phyloP scores from a whole-genome alignment of 2,329 filamentous ascomycete genomes.

The Ascomycota sp. region DNA sequence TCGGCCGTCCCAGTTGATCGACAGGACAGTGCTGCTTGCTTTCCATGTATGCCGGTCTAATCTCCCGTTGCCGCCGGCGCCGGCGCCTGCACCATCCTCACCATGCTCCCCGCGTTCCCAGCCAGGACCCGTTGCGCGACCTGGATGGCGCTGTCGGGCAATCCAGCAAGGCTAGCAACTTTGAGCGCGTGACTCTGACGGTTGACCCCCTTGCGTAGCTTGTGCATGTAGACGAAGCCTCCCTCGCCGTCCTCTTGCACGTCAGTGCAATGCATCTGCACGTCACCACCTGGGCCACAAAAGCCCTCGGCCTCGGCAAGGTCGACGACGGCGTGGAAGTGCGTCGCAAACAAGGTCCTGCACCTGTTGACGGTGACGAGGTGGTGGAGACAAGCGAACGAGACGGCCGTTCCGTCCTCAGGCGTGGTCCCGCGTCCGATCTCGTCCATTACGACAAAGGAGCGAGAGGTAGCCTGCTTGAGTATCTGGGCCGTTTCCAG shows the following conservation, averaged over 20 bases:
- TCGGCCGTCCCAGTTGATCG: too few relatives aligned
- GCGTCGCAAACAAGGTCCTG: conserved; percentile 75
- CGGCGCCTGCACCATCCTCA: neutral
- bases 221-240: conserved; percentile 73
- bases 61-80: neutral
- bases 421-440: conserved; percentile 86
- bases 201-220: conserved; percentile 61
- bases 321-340: conserved; percentile 72
- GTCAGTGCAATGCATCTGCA: conserved; percentile 75
- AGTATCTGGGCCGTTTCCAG: conserved; percentile 83
- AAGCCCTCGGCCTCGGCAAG: conserved; percentile 36
- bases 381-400: conserved; percentile 71
- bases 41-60: too few relatives aligned
- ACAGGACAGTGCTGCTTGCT: too few relatives aligned
- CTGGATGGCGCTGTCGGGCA: conserved; percentile 50
- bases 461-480: conserved; percentile 57
- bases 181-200: conserved; percentile 76
- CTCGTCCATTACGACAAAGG: conserved; percentile 96
- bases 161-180: conserved; percentile 67
- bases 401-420: conserved; percentile 73
- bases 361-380: conserved; percentile 56
- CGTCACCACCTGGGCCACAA: conserved; percentile 13
- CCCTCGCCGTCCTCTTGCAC: conserved; percentile 48
- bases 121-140: conserved; percentile 39
- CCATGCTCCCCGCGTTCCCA: neutral